Evolutionary conservation across 257 asterid genomes (phyloP).

Genomic region (Cinchona pubescens): DNA sequence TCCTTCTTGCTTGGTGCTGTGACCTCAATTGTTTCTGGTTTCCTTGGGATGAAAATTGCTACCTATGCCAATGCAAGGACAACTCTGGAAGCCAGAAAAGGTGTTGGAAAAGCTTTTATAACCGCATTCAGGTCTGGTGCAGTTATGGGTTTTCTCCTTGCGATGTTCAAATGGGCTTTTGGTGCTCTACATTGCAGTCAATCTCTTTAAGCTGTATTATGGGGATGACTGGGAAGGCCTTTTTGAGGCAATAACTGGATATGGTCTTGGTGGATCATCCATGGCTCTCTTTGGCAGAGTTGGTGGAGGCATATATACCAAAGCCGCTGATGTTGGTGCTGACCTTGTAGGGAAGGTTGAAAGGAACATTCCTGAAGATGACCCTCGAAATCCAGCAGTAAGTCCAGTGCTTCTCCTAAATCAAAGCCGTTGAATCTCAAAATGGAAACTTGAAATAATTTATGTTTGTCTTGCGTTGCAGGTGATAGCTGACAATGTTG

Average conservation of each 20-base stretch:
- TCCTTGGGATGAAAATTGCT: conserved; percentile 93
- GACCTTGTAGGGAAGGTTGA: conserved; percentile 56
- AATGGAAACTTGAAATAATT: neutral
- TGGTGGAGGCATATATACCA: conserved; percentile 90
- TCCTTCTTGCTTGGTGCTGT: conserved; percentile 84
- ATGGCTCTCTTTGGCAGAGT: conserved; percentile 95
- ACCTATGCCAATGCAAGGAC: conserved; percentile 94
- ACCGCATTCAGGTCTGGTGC: conserved; percentile 61
- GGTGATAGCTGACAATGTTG: conserved; percentile 96
- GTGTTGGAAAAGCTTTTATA: conserved; percentile 56
- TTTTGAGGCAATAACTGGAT: conserved; percentile 84
- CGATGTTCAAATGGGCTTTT: conserved; percentile 81
- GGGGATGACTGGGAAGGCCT: conserved; percentile 96
- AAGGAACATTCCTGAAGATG: conserved; percentile 56
- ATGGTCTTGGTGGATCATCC: conserved; percentile 94
- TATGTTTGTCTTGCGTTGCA: conserved; percentile 25
- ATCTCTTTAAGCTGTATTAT: conserved; percentile 73
- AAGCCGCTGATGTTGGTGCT: conserved; percentile 61
- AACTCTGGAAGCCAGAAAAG: conserved; percentile 85
- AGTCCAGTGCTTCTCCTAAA: conserved; percentile 11
- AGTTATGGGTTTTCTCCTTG: conserved; percentile 94
- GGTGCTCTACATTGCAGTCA: conserved; percentile 73
- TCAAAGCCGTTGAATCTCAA: neutral
- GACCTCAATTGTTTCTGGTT: conserved; percentile 81
- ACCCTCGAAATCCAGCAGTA: conserved; percentile 54